A percentile compares a stretch with the other conserved stretches of the same genome.
These are phyloP conservation scores for Suillus americanus DNA, from an alignment of 768 basidiomycete genomes.

Conservation along the genomic window DNA sequence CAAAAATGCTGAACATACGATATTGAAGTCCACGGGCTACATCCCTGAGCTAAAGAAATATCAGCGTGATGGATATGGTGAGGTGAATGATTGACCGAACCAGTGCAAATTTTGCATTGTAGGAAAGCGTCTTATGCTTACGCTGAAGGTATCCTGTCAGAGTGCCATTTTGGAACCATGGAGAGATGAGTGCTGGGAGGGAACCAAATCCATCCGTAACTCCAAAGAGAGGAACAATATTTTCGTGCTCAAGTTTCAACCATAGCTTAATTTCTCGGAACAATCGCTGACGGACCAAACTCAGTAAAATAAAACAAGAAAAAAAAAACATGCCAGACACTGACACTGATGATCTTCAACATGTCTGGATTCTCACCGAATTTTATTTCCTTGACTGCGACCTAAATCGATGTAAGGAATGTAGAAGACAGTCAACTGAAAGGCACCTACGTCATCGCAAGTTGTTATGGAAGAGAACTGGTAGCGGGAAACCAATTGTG, in stretches of 20 bases:
- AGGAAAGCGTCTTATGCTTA: background rate
- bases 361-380: background rate
- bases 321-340: background rate
- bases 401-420: background rate
- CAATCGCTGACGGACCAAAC: slow-evolving; percentile 17
- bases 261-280: slow-evolving; percentile 33
- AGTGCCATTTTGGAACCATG: slow-evolving; percentile 31
- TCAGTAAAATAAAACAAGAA: background rate
- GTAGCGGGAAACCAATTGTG: background rate
- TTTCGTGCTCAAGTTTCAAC: slow-evolving; percentile 28
- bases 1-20: slow-evolving; percentile 8
- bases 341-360: background rate
- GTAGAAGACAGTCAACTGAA: background rate
- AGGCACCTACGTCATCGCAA: background rate
- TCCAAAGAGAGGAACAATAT: slow-evolving; percentile 31
- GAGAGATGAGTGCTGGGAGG: slow-evolving; percentile 33
- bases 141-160: slow-evolving; percentile 24
- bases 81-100: background rate
- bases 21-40: background rate
- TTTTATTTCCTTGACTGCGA: background rate
- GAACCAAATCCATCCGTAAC: slow-evolving; percentile 27
- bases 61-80: background rate
- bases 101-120: background rate
- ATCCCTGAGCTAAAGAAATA: background rate
- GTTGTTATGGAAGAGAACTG: background rate